These are phyloP conservation scores for Arctium lappa DNA, from an alignment of 129 eudicot species.

Conservation along the genomic window DNA sequence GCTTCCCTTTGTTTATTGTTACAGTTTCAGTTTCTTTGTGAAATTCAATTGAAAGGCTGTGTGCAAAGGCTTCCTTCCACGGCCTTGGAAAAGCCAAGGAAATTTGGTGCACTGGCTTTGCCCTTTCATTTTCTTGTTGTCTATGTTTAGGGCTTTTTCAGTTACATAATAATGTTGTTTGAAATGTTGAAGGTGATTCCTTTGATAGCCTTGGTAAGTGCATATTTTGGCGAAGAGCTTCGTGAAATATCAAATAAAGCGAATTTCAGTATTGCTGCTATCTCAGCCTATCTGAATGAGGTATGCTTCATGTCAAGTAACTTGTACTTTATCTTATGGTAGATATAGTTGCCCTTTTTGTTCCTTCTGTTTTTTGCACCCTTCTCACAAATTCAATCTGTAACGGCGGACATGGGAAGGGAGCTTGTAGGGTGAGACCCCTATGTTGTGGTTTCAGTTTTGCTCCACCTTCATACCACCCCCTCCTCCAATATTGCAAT, in stretches of 20 bases:
- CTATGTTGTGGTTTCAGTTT: too few species aligned
- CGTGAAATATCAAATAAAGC: slow-evolving; percentile 71
- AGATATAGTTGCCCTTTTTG: too few species aligned
- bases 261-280: slow-evolving; percentile 63
- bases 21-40: not conserved
- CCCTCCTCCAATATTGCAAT: too few species aligned
- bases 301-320: slow-evolving; percentile 30
- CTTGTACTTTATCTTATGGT: not conserved
- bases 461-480: too few species aligned
- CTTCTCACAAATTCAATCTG: not conserved
- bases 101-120: slow-evolving; percentile 4
- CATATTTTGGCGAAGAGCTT: slow-evolving; percentile 79
- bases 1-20: slow-evolving; percentile 10
- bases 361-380: not conserved
- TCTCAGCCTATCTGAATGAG: slow-evolving; percentile 91
- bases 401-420: not conserved
- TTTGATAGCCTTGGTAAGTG: slow-evolving; percentile 54
- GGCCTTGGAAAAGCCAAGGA: not conserved
- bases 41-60: not conserved
- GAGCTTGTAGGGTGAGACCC: too few species aligned
- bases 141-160: slow-evolving; percentile 1
- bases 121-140: not conserved
- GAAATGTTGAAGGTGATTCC: slow-evolving; percentile 67
- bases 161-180: slow-evolving; percentile 10
- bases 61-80: not conserved